Evolutionary conservation across 179 eudicot species (phyloP).

Genomic region (Patellifolia procumbens): DNA sequence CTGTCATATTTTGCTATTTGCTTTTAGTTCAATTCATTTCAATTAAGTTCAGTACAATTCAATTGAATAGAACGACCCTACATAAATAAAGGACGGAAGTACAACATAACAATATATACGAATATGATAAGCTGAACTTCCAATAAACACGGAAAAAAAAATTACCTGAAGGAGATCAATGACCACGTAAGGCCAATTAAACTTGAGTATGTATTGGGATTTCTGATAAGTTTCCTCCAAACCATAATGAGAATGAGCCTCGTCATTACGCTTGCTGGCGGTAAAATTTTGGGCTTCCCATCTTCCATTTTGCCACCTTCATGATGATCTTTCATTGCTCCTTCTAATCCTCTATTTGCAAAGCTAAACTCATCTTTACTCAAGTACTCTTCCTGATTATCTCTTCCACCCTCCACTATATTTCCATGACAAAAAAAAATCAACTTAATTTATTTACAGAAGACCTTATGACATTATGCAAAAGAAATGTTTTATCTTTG

Average conservation of each 20-base stretch:
- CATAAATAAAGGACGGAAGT: no score
- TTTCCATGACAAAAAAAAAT: not conserved
- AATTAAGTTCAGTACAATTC: no score
- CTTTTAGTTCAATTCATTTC: no score
- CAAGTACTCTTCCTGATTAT: constrained; percentile 49
- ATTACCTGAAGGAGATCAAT: constrained; percentile 27
- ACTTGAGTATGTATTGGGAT: constrained; percentile 33
- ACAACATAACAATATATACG: no score
- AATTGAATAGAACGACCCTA: no score
- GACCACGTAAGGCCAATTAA: constrained; percentile 33
- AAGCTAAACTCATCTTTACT: constrained; percentile 65
- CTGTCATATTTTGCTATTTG: no score
- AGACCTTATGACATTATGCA: no score
- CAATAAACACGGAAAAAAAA: not conserved
- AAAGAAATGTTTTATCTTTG: no score
- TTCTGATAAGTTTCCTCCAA: constrained; percentile 35
- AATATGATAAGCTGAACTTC: not conserved
- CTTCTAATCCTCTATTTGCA: constrained; percentile 46
- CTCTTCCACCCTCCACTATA: constrained; percentile 51
- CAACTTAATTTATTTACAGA: no score
- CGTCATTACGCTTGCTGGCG: constrained; percentile 59
- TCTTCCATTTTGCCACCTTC: constrained; percentile 36
- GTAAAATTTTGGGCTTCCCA: constrained; percentile 49
- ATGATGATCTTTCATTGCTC: constrained; percentile 31
- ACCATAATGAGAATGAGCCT: constrained; percentile 37